These are phyloP conservation scores for Pseudogymnoascus destructans DNA, from an alignment of 2,329 filamentous ascomycete genomes.

Conservation along the genomic window DNA sequence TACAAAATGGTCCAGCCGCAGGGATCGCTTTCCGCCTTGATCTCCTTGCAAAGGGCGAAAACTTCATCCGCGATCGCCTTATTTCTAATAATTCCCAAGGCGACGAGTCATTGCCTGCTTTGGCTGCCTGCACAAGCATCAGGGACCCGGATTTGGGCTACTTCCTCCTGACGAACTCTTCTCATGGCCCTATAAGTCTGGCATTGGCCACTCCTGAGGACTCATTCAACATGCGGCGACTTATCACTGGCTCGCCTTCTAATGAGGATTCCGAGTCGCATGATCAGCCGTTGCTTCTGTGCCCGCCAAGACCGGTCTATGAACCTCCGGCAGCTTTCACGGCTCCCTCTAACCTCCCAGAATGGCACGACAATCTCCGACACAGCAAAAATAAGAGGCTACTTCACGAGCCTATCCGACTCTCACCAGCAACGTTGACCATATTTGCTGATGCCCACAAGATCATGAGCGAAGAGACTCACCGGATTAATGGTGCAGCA, in stretches of 20 bases:
- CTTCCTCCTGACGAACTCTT: constrained; percentile 46
- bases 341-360: constrained; percentile 41
- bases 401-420: constrained; percentile 53
- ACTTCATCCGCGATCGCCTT: constrained; percentile 41
- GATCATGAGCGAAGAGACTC: constrained; percentile 55
- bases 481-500: constrained; percentile 53
- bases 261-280: constrained; percentile 32
- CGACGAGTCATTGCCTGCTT: constrained; percentile 32
- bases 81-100: constrained; percentile 38
- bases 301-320: constrained; percentile 53
- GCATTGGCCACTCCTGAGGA: constrained; percentile 46
- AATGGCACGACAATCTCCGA: constrained; percentile 41
- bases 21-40: constrained; percentile 50
- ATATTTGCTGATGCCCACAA: constrained; percentile 63
- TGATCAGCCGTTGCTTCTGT: constrained; percentile 38
- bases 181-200: constrained; percentile 44
- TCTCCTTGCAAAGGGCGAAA: constrained; percentile 45
- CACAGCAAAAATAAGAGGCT: constrained; percentile 47
- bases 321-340: constrained; percentile 49
- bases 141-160: constrained; percentile 51
- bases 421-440: constrained; percentile 57
- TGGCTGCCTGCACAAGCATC: constrained; percentile 42
- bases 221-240: constrained; percentile 33
- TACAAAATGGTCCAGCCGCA: constrained; percentile 41
- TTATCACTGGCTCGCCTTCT: constrained; percentile 32